Evolutionary conservation across 371 early-diverging fungal species (phyloP).

Genomic region (Mucor lusitanicus): DNA sequence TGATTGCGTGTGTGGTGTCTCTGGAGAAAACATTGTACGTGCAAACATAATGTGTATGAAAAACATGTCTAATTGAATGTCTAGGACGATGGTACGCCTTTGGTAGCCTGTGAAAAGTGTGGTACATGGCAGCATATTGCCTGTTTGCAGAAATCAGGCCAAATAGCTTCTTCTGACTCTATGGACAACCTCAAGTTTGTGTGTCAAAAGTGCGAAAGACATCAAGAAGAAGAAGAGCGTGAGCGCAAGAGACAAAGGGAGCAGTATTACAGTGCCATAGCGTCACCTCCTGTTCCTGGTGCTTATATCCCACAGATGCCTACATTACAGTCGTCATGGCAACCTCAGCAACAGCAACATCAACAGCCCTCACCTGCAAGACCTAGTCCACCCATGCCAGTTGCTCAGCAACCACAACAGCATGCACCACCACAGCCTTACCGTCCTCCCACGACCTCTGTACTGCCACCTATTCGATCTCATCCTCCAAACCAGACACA

Average conservation of each 20-base stretch:
- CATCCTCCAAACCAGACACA: not conserved
- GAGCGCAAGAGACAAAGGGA: constrained; percentile 3
- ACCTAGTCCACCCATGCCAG: not conserved
- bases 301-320: not conserved
- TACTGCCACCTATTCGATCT: not conserved
- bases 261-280: not conserved
- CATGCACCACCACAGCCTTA: not conserved
- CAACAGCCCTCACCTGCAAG: not conserved
- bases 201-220: constrained; percentile 41
- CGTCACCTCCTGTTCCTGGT: not conserved
- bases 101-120: constrained; percentile 75
- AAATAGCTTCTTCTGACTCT: constrained; percentile 30
- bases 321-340: not conserved
- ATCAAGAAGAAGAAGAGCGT: not conserved
- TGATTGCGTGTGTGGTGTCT: constrained; percentile 60
- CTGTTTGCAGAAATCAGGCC: constrained; percentile 56
- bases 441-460: not conserved
- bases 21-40: constrained; percentile 56
- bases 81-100: constrained; percentile 73
- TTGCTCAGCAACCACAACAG: not conserved
- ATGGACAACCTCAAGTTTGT: constrained; percentile 44
- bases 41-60: not conserved
- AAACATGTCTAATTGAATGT: not conserved
- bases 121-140: constrained; percentile 73
- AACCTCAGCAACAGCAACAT: not conserved